A percentile compares a stretch with the other conserved stretches of the same genome.
These are phyloP conservation scores for Psidium friedrichsthalianum DNA, from an alignment of 345 rosid genomes.

Conservation along the genomic window DNA sequence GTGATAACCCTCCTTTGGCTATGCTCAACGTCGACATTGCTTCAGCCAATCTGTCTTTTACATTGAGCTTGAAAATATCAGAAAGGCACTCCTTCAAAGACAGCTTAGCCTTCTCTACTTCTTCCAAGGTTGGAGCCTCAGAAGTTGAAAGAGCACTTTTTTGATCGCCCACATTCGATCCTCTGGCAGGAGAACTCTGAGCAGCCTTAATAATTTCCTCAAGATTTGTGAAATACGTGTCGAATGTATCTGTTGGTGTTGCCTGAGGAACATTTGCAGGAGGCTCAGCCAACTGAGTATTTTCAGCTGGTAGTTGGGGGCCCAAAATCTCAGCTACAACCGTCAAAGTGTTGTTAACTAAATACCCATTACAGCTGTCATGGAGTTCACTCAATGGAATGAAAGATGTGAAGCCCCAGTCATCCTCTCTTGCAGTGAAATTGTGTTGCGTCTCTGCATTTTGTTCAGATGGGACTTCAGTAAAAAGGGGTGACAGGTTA, in stretches of 20 bases:
- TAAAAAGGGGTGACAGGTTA: neutral
- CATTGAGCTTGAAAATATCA: conserved; percentile 3
- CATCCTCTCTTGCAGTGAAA: neutral
- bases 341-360: conserved; percentile 2
- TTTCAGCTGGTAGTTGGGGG: neutral
- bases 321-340: neutral
- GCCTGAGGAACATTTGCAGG: neutral
- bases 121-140: neutral
- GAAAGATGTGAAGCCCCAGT: conserved; percentile 5
- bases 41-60: neutral
- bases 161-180: neutral
- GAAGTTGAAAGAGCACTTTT: neutral
- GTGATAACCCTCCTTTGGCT: neutral
- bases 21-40: neutral
- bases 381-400: neutral
- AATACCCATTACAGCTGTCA: neutral
- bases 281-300: neutral
- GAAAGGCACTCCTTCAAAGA: conserved; percentile 7
- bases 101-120: neutral
- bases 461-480: neutral
- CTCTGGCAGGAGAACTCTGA: neutral
- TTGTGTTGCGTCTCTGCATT: neutral
- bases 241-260: neutral
- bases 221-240: neutral
- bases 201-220: neutral